phyloP scores from a whole-genome alignment of 108 stramenopile genomes.

The Cyclotella baltica region DNA sequence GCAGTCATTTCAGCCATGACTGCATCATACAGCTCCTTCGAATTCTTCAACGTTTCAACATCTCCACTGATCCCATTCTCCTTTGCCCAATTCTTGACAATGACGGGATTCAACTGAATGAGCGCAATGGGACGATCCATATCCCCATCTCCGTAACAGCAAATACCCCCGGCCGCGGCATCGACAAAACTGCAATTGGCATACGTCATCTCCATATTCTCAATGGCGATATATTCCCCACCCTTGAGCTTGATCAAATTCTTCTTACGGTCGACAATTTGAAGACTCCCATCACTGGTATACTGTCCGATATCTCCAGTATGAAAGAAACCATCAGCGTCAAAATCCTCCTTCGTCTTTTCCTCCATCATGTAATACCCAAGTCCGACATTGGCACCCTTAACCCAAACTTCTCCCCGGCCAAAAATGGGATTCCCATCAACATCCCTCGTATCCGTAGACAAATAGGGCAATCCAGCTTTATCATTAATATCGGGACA shows the following conservation, averaged over 20 bases:
- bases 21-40: constrained; percentile 75
- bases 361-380: constrained; percentile 91
- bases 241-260: constrained; percentile 94
- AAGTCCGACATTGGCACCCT: constrained; percentile 68
- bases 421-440: constrained; percentile 78
- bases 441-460: constrained; percentile 68
- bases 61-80: constrained; percentile 73
- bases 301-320: constrained; percentile 94
- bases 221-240: constrained; percentile 93
- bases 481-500: constrained; percentile 86
- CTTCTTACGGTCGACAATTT: constrained; percentile 93
- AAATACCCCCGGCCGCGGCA: constrained; percentile 79
- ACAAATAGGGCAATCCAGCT: constrained; percentile 75
- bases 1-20: constrained; percentile 71
- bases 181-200: constrained; percentile 78
- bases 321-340: constrained; percentile 83
- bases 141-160: constrained; percentile 90
- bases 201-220: constrained; percentile 87
- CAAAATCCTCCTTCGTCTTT: constrained; percentile 81
- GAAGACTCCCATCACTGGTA: constrained; percentile 79
- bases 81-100: constrained; percentile 80
- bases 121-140: constrained; percentile 90
- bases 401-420: constrained; percentile 80
- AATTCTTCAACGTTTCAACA: constrained; percentile 59
- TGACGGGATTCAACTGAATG: constrained; percentile 69